phyloP scores from a whole-genome alignment of 2,329 filamentous ascomycete species.

The Aspergillus aculeatus region DNA sequence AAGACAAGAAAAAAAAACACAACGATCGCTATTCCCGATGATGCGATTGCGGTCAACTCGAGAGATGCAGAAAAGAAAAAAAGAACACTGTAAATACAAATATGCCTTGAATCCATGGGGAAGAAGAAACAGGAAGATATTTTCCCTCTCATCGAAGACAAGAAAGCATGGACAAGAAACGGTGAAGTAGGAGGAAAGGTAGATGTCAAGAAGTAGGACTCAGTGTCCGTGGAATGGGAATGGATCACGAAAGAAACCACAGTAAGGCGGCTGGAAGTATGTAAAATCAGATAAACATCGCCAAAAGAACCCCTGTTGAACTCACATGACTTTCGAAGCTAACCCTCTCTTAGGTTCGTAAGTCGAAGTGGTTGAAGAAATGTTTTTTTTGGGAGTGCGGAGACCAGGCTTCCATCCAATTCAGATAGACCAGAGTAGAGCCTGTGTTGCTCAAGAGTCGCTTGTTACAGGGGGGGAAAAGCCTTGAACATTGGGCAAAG shows the following conservation, averaged over 20 bases:
- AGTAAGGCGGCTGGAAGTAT: too few species aligned
- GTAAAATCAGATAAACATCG: too few species aligned
- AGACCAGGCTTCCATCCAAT: not conserved
- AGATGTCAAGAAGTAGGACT: slow-evolving; percentile 14
- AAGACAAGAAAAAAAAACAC: not conserved
- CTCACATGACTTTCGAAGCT: too few species aligned
- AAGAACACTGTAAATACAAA: not conserved
- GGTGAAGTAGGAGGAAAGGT: not conserved
- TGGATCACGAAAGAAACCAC: slow-evolving; percentile 1
- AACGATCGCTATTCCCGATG: slow-evolving; percentile 4
- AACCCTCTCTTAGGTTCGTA: not conserved
- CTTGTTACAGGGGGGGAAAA: not conserved
- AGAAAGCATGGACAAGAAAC: not conserved
- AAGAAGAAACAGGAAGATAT: not conserved
- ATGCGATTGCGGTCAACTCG: slow-evolving; percentile 3
- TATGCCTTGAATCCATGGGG: not conserved
- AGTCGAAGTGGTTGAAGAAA: not conserved
- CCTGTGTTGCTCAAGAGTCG: not conserved
- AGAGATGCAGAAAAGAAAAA: not conserved
- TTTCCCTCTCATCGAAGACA: not conserved
- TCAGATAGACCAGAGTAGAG: not conserved
- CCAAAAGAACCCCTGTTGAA: too few species aligned
- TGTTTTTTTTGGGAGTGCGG: not conserved
- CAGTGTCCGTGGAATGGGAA: not conserved
- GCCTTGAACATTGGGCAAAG: not conserved